Base-by-base conservation (phyloP, 306 rosid species). In the Castanea sativa region DNA sequence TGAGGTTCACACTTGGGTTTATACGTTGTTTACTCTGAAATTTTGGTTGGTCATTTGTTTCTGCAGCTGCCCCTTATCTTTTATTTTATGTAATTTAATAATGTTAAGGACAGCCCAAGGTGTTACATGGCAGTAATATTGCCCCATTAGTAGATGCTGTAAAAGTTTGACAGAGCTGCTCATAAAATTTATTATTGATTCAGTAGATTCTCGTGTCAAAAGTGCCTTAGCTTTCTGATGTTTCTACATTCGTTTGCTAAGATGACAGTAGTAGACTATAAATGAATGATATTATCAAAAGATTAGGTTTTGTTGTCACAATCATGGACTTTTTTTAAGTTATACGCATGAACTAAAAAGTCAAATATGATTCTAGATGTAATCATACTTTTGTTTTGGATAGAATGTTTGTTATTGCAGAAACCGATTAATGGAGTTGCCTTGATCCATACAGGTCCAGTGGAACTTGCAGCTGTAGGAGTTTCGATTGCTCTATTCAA, bases 401-500 rank as follows among this genome's bases (percentile, higher is more conserved):
- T 14, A 68, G 27, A n/a, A 33, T 68, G 45, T 49, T 49, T 68
- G 9, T 68, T n/a, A 18, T 19, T 68, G 23, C 32, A 64, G 70
- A 30, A 35, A 33, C 9, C 19, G 29, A 35, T 2, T 35, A 18
- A 68, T 68, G 72, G 41, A 30, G 59, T 64, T 78, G 59, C 63
- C 58, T 76, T 75, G 73, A 73, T 78, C 29, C 79, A 29, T 69
- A 25, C 79, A 92, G 98, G 99, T 81, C 88, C 97, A 3, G 87
- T 94, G 74, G 99, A 94, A 89, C 97, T 94, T 68, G 99, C 99
- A 65, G 99, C 97, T 60, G 99, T 94, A 56, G 99, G 99, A 61
- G 97, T 94, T 85, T 91, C 99, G 5, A 94, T 94, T 85, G 97
- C 97, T 74, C 82, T 94, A 76, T 94, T 94, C 83, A 94, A 94